Evolutionary conservation across 1,284 basidiomycete species (phyloP).

Genomic region (Meira miltonrushii): DNA sequence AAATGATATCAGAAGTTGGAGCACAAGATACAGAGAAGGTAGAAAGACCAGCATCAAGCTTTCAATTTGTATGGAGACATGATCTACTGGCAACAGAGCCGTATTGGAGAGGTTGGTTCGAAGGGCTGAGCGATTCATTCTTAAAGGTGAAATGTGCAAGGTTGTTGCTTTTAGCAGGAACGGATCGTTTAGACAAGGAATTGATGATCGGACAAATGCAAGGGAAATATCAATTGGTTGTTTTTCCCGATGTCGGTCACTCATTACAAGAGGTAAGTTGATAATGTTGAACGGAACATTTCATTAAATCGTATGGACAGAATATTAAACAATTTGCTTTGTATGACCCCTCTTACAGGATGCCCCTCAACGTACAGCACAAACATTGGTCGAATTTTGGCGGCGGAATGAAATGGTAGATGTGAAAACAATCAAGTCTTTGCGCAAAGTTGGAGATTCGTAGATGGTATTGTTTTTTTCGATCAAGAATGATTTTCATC

Average conservation of each 20-base stretch:
- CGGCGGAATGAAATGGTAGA: slow-evolving; percentile 66
- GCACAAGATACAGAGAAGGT: not conserved
- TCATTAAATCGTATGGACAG: not conserved
- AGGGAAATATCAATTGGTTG: slow-evolving; percentile 90
- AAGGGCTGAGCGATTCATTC: slow-evolving; percentile 72
- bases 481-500: too few relatives aligned
- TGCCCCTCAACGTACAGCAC: slow-evolving; percentile 71
- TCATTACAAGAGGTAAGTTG: slow-evolving; percentile 70
- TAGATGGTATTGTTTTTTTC: too few relatives aligned
- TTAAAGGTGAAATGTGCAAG: slow-evolving; percentile 71
- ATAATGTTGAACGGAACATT: slow-evolving; percentile 55
- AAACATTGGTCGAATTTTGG: slow-evolving; percentile 83
- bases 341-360: slow-evolving; percentile 59
- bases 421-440: not conserved
- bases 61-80: slow-evolving; percentile 64
- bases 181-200: slow-evolving; percentile 83
- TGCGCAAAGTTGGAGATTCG: too few relatives aligned
- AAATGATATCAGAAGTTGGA: not conserved
- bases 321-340: slow-evolving; percentile 10
- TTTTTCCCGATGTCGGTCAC: slow-evolving; percentile 81
- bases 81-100: slow-evolving; percentile 77
- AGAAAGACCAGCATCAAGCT: slow-evolving; percentile 18
- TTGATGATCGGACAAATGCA: slow-evolving; percentile 97
- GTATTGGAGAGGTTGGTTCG: slow-evolving; percentile 93
- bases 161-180: slow-evolving; percentile 81